Conservation (phyloP, 108 stramenopile genomes). For the Nitzschia sp. region DNA sequence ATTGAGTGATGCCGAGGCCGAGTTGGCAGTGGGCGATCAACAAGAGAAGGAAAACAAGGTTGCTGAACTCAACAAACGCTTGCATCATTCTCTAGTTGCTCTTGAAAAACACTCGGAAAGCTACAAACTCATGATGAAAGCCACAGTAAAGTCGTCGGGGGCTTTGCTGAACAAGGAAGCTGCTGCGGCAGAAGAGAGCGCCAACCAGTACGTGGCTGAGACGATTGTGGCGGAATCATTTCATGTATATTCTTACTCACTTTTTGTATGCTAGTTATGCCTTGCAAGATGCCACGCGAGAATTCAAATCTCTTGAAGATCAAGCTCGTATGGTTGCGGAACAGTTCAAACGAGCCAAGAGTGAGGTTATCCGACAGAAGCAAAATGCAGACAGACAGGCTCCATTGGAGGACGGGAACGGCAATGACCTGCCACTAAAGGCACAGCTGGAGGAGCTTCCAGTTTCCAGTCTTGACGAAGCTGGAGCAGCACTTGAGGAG, state of each 20-base stretch:
- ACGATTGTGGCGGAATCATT: no score
- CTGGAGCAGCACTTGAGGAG: slow-evolving; percentile 64
- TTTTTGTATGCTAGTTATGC: not conserved
- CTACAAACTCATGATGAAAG: slow-evolving; percentile 54
- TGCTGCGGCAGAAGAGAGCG: slow-evolving; percentile 37
- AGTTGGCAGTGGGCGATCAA: slow-evolving; percentile 51
- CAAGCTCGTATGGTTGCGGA: not conserved
- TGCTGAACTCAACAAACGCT: slow-evolving; percentile 44
- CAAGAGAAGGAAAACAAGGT: slow-evolving; percentile 55
- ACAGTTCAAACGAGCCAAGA: slow-evolving; percentile 4
- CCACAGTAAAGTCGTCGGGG: slow-evolving; percentile 41
- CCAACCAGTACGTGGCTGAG: slow-evolving; percentile 44
- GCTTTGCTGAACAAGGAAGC: slow-evolving; percentile 55
- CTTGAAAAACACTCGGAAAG: slow-evolving; percentile 50
- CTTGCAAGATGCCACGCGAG: slow-evolving; percentile 14
- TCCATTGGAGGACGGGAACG: slow-evolving; percentile 48
- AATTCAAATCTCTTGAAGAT: not conserved
- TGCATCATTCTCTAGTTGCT: slow-evolving; percentile 36
- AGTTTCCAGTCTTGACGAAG: slow-evolving; percentile 36
- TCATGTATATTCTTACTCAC: not conserved
- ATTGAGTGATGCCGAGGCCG: slow-evolving; percentile 50
- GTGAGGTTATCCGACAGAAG: slow-evolving; percentile 8
- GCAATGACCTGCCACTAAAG: slow-evolving; percentile 35
- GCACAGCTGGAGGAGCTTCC: slow-evolving; percentile 27
- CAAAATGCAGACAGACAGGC: slow-evolving; percentile 29